These are phyloP conservation scores for Aeminium ludgeri DNA, from an alignment of 495 filamentous ascomycete species.

Conservation along the genomic window DNA sequence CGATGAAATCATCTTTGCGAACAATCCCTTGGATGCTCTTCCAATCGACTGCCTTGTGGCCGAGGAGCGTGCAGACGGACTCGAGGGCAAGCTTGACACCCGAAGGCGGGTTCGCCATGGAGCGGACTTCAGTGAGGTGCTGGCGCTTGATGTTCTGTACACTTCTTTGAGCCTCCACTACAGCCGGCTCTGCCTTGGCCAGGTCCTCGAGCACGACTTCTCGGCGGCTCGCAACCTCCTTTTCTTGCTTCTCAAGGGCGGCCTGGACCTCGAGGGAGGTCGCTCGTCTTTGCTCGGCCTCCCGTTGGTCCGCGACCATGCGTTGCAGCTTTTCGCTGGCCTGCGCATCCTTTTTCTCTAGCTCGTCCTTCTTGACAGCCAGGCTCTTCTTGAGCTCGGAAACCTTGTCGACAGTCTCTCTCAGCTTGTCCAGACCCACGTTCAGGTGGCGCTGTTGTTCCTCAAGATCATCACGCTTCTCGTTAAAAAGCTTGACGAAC, in stretches of 20 bases:
- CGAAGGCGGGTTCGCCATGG: slow-evolving; percentile 79
- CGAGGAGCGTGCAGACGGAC: slow-evolving; percentile 83
- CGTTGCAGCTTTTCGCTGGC: slow-evolving; percentile 92
- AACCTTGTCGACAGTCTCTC: slow-evolving; percentile 96
- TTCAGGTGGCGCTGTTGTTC: slow-evolving; percentile 97
- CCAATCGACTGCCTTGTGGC: slow-evolving; percentile 81
- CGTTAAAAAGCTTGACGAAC: slow-evolving; percentile 92
- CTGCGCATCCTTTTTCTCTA: slow-evolving; percentile 85
- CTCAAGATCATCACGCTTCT: slow-evolving; percentile 95
- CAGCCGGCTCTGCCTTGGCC: slow-evolving; percentile 81
- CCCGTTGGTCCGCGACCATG: slow-evolving; percentile 91
- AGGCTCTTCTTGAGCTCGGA: slow-evolving; percentile 76
- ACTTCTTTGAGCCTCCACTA: slow-evolving; percentile 79
- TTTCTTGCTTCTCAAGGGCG: slow-evolving; percentile 75
- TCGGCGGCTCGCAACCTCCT: slow-evolving; percentile 65
- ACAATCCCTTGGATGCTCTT: slow-evolving; percentile 76
- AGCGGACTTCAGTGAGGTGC: slow-evolving; percentile 92
- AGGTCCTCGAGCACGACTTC: slow-evolving; percentile 79
- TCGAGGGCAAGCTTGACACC: slow-evolving; percentile 86
- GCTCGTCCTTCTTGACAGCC: slow-evolving; percentile 79
- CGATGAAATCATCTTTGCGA: slow-evolving; percentile 88
- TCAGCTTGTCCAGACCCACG: slow-evolving; percentile 91
- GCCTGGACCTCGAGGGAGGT: slow-evolving; percentile 76
- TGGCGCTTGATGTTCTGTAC: slow-evolving; percentile 96
- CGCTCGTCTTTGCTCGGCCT: slow-evolving; percentile 81